phyloP scores from a whole-genome alignment of 2,329 filamentous ascomycete species.

The Cryphonectria naterciae region DNA sequence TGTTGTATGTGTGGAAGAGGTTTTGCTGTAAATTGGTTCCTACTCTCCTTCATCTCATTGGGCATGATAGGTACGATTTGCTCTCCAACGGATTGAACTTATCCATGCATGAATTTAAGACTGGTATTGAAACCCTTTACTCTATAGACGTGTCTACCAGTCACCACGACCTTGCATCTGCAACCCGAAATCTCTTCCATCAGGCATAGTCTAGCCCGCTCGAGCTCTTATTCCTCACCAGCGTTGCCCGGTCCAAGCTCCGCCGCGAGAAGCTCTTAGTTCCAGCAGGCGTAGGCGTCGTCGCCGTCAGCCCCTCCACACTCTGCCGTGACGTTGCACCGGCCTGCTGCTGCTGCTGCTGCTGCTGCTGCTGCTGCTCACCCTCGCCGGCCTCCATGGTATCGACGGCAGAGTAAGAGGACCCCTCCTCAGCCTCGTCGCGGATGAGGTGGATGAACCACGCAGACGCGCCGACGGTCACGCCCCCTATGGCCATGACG shows the following conservation, averaged over 20 bases:
- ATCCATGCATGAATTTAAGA: not conserved
- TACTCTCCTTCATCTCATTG: too few species aligned
- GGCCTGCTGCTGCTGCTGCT: not conserved
- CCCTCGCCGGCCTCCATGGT: constrained; percentile 37
- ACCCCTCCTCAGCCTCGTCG: constrained; percentile 55
- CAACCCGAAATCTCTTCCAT: not conserved
- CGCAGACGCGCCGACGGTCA: constrained; percentile 77
- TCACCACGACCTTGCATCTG: not conserved
- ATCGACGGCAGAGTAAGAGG: constrained; percentile 38
- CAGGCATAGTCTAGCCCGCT: constrained; percentile 51
- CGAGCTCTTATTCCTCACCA: constrained; percentile 55
- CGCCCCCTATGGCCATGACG: constrained; percentile 82
- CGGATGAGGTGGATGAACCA: constrained; percentile 70
- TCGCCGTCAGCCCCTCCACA: constrained; percentile 39
- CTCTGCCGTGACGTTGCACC: constrained; percentile 45
- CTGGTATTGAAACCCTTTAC: not conserved
- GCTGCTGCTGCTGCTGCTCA: not conserved
- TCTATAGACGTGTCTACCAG: not conserved
- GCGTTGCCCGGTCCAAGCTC: constrained; percentile 50
- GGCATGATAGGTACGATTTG: too few species aligned
- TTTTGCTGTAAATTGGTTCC: too few species aligned
- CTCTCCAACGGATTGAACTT: too few species aligned
- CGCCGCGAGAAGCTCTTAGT: constrained; percentile 34
- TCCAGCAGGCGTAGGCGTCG: constrained; percentile 38
- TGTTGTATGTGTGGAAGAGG: too few species aligned